These are phyloP conservation scores for Schizochytrium sp. DNA, from an alignment of 108 stramenopile genomes.

Conservation along the genomic window DNA sequence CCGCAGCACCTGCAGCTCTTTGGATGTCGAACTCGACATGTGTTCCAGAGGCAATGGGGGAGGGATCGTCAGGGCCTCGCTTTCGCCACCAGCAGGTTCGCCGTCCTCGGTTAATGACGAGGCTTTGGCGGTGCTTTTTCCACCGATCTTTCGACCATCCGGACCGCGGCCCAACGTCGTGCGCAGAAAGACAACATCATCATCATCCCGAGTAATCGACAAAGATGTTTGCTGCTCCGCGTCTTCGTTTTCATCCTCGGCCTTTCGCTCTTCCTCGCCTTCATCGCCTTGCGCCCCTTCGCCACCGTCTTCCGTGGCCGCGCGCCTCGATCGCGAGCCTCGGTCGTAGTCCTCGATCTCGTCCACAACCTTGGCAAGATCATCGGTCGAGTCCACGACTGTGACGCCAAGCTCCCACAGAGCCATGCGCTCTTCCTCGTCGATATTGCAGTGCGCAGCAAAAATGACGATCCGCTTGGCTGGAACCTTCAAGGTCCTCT, in stretches of 20 bases:
- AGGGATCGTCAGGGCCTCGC: background rate
- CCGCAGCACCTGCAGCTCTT: background rate
- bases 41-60: background rate
- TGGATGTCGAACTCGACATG: background rate
- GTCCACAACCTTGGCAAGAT: constrained; percentile 14
- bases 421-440: constrained; percentile 23
- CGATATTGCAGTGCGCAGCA: background rate
- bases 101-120: background rate
- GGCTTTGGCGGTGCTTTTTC: background rate
- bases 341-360: background rate
- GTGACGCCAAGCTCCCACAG: constrained; percentile 20
- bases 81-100: background rate
- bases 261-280: background rate
- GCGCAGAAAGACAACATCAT: background rate
- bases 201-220: background rate
- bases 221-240: background rate
- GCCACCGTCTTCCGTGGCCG: background rate
- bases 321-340: background rate
- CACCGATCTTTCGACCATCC: background rate
- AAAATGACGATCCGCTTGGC: constrained; percentile 21
- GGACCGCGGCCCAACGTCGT: background rate
- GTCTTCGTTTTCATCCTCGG: background rate
- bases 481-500: background rate
- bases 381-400: background rate
- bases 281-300: background rate